Percentiles rank a stretch among this genome's conserved stretches.
phyloP scores from a whole-genome alignment of 1,139 yeast species.

The Candida tropicalis region DNA sequence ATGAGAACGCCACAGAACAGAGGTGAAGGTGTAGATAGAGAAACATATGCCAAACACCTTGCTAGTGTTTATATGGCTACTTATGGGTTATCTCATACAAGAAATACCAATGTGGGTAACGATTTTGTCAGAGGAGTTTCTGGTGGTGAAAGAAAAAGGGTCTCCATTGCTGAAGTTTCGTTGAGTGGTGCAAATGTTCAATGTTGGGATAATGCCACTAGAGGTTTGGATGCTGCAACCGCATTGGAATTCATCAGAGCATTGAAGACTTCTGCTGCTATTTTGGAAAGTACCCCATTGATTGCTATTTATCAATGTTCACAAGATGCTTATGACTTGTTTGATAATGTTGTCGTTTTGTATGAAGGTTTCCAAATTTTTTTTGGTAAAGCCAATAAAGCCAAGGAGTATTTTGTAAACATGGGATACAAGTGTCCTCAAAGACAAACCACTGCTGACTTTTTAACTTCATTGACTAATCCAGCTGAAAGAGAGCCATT shows the following conservation, averaged over 20 bases:
- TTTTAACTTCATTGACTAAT: slow-evolving; percentile 71
- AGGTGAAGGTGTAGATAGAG: slow-evolving; percentile 36
- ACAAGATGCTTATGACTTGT: slow-evolving; percentile 43
- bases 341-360: slow-evolving; percentile 72
- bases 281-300: slow-evolving; percentile 61
- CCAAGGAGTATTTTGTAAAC: slow-evolving; percentile 51
- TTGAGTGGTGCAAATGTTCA: slow-evolving; percentile 41
- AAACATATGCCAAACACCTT: slow-evolving; percentile 44
- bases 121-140: slow-evolving; percentile 43
- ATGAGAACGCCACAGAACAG: slow-evolving; percentile 46
- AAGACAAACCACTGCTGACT: slow-evolving; percentile 84
- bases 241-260: slow-evolving; percentile 74
- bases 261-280: slow-evolving; percentile 61
- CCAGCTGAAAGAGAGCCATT: slow-evolving; percentile 61
- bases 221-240: slow-evolving; percentile 64
- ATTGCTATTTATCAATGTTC: slow-evolving; percentile 73
- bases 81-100: slow-evolving; percentile 38
- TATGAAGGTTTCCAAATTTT: slow-evolving; percentile 80
- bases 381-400: slow-evolving; percentile 63
- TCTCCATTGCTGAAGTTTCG: slow-evolving; percentile 46
- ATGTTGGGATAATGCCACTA: slow-evolving; percentile 67
- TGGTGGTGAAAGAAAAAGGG: slow-evolving; percentile 50
- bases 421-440: slow-evolving; percentile 64
- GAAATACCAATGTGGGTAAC: slow-evolving; percentile 39
- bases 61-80: slow-evolving; percentile 47